These are phyloP conservation scores for Immersiella caudata DNA, from an alignment of 495 filamentous ascomycete genomes.

Conservation along the genomic window DNA sequence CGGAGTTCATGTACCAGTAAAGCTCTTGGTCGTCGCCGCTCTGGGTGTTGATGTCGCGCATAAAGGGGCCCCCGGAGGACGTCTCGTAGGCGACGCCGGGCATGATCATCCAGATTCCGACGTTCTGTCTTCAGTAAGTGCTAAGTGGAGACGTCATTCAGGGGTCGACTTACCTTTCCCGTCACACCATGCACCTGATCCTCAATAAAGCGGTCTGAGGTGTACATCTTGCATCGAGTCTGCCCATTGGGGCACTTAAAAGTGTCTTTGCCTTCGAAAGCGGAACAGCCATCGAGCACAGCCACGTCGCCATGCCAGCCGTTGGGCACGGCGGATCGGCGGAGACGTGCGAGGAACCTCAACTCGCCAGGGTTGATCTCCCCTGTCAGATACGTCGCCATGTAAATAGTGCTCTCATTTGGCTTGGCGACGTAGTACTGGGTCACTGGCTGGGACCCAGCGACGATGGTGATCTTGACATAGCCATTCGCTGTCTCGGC, in stretches of 20 bases:
- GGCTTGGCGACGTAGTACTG: constrained; percentile 60
- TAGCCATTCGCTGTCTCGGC: constrained; percentile 46
- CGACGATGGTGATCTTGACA: constrained; percentile 58
- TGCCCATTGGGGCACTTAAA: constrained; percentile 56
- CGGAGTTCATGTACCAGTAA: constrained; percentile 67
- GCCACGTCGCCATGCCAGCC: constrained; percentile 48
- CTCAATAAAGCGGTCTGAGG: constrained; percentile 62
- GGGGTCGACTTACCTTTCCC: constrained; percentile 31
- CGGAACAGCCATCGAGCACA: constrained; percentile 48
- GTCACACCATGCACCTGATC: constrained; percentile 57
- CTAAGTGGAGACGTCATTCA: too few relatives aligned
- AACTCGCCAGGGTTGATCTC: constrained; percentile 61
- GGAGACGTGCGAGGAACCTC: constrained; percentile 60
- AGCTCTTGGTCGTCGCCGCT: constrained; percentile 57
- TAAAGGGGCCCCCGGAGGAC: constrained; percentile 56
- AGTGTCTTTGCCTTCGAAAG: constrained; percentile 62
- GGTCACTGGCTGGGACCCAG: constrained; percentile 50
- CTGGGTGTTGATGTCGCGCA: constrained; percentile 63
- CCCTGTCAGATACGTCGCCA: constrained; percentile 62
- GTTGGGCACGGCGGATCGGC: constrained; percentile 53
- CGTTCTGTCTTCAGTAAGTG: constrained; percentile 30
- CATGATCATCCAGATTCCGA: constrained; percentile 50
- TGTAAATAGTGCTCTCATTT: constrained; percentile 57
- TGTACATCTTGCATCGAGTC: constrained; percentile 67
- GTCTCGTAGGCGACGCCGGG: constrained; percentile 45